These are phyloP conservation scores for Colletotrichum abscissum DNA, from an alignment of 2,329 filamentous ascomycete species.

Conservation along the genomic window DNA sequence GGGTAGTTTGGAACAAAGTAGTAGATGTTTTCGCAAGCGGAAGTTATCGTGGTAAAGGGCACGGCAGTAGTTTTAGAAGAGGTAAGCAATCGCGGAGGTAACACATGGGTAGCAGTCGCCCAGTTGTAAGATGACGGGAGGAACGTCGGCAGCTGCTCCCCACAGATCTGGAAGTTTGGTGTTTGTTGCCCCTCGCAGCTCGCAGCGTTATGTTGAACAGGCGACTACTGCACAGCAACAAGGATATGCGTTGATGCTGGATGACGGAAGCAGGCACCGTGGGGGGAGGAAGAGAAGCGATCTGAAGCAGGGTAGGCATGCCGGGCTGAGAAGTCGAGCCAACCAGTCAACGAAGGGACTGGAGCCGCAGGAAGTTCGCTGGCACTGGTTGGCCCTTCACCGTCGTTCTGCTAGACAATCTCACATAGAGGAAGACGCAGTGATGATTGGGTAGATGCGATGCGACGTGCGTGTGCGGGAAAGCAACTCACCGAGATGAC, in stretches of 20 bases:
- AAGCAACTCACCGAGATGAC: slow-evolving; percentile 33
- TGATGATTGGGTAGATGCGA: slow-evolving; percentile 22
- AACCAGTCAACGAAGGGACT: slow-evolving; percentile 11
- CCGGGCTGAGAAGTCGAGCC: slow-evolving; percentile 1
- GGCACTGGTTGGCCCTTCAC: slow-evolving; percentile 17
- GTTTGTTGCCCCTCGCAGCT: slow-evolving; percentile 5
- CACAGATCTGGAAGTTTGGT: background rate
- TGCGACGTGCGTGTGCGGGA: background rate
- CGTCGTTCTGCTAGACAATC: slow-evolving; percentile 16
- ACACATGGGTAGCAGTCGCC: background rate
- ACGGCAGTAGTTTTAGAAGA: slow-evolving; percentile 10
- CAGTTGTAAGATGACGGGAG: background rate
- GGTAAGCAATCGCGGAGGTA: background rate
- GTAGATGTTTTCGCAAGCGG: background rate
- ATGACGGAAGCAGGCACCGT: slow-evolving; percentile 31
- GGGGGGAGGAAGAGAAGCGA: slow-evolving; percentile 5
- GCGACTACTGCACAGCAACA: slow-evolving; percentile 18
- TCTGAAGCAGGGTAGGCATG: background rate
- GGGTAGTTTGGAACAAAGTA: background rate
- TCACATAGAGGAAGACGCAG: background rate
- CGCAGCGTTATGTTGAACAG: slow-evolving; percentile 13
- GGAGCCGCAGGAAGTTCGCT: background rate
- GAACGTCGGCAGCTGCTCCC: background rate
- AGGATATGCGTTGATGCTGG: slow-evolving; percentile 14
- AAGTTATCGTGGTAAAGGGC: slow-evolving; percentile 17